Percentiles rank a stretch among this genome's conserved stretches.
These are phyloP conservation scores for Calonectria pauciramosa DNA, from an alignment of 2,329 filamentous ascomycete genomes.

Conservation along the genomic window DNA sequence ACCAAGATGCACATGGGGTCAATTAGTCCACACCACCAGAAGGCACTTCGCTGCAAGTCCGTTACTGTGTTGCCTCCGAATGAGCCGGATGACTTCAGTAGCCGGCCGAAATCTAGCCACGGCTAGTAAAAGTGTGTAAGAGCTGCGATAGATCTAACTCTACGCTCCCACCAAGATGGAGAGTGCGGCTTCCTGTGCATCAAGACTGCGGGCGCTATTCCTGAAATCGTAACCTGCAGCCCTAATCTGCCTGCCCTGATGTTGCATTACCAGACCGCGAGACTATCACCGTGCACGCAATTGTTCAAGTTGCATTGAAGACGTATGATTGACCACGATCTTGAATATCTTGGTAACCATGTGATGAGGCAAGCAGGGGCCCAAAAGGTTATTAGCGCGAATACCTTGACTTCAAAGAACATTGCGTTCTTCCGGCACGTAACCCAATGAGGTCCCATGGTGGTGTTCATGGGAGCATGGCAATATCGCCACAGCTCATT, in stretches of 20 bases:
- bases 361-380: neutral
- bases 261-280: neutral
- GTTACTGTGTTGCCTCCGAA: constrained; percentile 24
- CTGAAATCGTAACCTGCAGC: constrained; percentile 60
- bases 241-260: constrained; percentile 18
- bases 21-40: constrained; percentile 26
- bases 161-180: neutral
- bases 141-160: constrained; percentile 14
- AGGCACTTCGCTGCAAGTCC: constrained; percentile 23
- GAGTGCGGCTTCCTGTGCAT: constrained; percentile 26
- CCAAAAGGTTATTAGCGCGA: neutral
- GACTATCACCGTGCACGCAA: neutral
- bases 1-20: constrained; percentile 31
- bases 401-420: neutral
- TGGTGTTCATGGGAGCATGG: neutral
- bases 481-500: neutral
- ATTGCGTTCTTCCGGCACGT: neutral
- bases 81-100: constrained; percentile 28
- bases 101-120: constrained; percentile 10
- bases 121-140: neutral
- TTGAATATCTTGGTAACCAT: neutral
- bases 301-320: neutral
- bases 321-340: neutral
- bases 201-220: constrained; percentile 44
- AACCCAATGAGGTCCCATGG: neutral